Evolutionary conservation across 2,329 filamentous ascomycete genomes (phyloP).

Genomic region (Tothia fuscella): DNA sequence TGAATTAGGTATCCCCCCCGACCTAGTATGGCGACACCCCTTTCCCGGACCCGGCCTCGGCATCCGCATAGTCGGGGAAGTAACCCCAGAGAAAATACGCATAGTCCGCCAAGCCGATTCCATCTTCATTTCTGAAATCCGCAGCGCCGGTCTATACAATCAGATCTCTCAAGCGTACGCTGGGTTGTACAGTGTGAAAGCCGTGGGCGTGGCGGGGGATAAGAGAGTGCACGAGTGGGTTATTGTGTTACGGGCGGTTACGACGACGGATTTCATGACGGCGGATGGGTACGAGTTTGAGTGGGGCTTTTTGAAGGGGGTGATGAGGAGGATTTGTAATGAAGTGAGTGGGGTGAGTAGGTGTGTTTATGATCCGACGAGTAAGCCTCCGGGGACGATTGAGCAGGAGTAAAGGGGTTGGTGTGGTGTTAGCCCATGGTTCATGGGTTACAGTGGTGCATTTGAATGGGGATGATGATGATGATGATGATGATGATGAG

Average conservation of each 20-base stretch:
- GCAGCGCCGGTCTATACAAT: constrained; percentile 58
- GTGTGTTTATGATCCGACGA: constrained; percentile 57
- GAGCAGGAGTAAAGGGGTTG: constrained; percentile 54
- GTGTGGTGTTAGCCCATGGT: too few relatives aligned
- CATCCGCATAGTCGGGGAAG: constrained; percentile 72
- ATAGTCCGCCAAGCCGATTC: constrained; percentile 67
- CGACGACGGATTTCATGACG: constrained; percentile 62
- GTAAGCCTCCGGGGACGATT: constrained; percentile 60
- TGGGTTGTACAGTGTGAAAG: constrained; percentile 52
- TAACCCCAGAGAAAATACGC: constrained; percentile 65
- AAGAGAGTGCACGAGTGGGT: constrained; percentile 54
- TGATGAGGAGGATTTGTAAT: constrained; percentile 59
- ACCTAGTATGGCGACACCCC: constrained; percentile 68
- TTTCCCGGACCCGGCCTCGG: constrained; percentile 68
- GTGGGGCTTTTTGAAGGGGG: constrained; percentile 51
- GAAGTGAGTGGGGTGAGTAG: constrained; percentile 61
- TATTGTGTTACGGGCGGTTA: constrained; percentile 49
- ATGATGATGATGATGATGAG: too few relatives aligned
- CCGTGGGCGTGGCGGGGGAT: constrained; percentile 59
- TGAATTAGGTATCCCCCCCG: constrained; percentile 56
- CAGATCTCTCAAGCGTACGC: constrained; percentile 61
- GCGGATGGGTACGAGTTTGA: constrained; percentile 58
- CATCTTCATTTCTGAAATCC: constrained; percentile 70
- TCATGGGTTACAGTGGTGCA: too few relatives aligned
- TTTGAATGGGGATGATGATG: too few relatives aligned